Evolutionary conservation across 2,329 filamentous ascomycete genomes (phyloP).

Genomic region (Fusarium sp.): DNA sequence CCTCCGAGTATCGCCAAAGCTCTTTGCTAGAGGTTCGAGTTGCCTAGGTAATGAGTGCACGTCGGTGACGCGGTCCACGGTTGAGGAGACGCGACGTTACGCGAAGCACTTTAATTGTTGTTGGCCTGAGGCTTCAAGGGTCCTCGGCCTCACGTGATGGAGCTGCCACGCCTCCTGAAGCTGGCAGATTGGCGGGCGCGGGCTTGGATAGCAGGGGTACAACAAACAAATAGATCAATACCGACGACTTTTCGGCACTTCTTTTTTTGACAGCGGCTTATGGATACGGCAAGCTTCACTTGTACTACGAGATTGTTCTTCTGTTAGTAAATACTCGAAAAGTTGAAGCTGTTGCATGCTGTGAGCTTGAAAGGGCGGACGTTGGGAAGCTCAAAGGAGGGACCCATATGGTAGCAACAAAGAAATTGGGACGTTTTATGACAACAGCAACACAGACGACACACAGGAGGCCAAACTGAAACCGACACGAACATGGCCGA

Average conservation of each 20-base stretch:
- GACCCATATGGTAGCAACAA: constrained; percentile 33
- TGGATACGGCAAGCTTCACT: constrained; percentile 44
- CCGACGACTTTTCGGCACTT: constrained; percentile 36
- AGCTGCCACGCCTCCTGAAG: constrained; percentile 50
- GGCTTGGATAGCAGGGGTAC: constrained; percentile 44
- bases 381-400: constrained; percentile 43
- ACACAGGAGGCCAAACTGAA: constrained; percentile 13
- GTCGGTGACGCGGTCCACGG: constrained; percentile 55
- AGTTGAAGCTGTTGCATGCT: constrained; percentile 26
- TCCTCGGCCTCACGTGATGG: constrained; percentile 51
- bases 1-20: constrained; percentile 35
- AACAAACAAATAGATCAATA: constrained; percentile 42
- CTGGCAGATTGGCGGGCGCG: constrained; percentile 47
- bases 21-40: constrained; percentile 46
- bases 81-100: constrained; percentile 56
- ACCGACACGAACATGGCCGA: constrained; percentile 64
- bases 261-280: constrained; percentile 25
- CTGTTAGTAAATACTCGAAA: constrained; percentile 25
- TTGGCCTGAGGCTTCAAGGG: constrained; percentile 54
- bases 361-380: constrained; percentile 38
- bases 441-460: constrained; percentile 29
- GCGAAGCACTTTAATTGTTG: constrained; percentile 58
- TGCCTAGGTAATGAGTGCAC: constrained; percentile 54
- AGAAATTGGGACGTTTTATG: constrained; percentile 41
- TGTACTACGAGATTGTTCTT: constrained; percentile 10